These are phyloP conservation scores for Osmanthus fragrans DNA, from an alignment of 257 asterid genomes.

Conservation along the genomic window DNA sequence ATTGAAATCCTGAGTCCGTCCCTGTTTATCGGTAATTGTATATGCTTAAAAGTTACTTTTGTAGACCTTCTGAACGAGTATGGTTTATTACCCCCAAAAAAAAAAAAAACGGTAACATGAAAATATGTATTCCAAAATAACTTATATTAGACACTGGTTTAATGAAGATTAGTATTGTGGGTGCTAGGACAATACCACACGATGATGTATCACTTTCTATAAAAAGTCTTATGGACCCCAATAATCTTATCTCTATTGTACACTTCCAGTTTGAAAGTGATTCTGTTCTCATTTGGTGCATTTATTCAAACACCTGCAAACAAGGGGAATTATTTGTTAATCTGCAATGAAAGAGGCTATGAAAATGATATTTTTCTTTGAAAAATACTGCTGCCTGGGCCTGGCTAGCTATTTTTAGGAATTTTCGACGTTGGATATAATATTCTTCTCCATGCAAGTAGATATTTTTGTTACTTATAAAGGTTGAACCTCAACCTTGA, in stretches of 20 bases:
- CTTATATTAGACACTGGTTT: neutral
- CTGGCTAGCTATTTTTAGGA: too few species aligned
- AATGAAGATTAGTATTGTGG: neutral
- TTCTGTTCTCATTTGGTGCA: slow-evolving; percentile 16
- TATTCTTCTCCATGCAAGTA: neutral
- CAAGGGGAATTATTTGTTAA: neutral
- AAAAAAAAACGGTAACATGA: neutral
- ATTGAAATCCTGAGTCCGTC: too few species aligned
- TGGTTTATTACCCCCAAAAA: neutral
- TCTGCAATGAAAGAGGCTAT: neutral
- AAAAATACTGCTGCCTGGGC: neutral
- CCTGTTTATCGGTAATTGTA: too few species aligned
- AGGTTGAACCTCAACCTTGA: too few species aligned
- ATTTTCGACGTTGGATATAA: too few species aligned
- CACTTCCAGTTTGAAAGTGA: slow-evolving; percentile 27
- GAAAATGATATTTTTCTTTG: neutral
- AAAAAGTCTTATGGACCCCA: slow-evolving; percentile 36
- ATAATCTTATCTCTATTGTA: slow-evolving; percentile 21
- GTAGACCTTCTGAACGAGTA: neutral
- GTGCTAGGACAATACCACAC: neutral
- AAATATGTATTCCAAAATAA: neutral
- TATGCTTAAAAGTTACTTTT: neutral
- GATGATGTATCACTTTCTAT: slow-evolving; percentile 23
- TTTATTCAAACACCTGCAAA: neutral
- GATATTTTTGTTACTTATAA: too few species aligned